Evolutionary conservation across 106 monocot species (phyloP).

Genomic region (Dioscorea zingiberensis): DNA sequence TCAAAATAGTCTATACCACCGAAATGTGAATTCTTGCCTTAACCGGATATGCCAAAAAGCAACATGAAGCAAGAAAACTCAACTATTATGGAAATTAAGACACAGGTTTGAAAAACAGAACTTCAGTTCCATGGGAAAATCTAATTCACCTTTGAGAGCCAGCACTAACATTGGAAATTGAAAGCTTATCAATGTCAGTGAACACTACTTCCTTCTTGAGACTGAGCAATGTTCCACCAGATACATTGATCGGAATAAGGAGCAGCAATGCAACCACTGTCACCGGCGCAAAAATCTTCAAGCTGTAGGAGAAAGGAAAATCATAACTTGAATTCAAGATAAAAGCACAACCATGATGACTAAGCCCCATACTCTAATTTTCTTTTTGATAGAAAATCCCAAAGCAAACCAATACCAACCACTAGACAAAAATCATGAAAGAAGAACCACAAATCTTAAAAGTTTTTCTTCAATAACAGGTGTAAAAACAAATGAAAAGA

Average conservation of each 20-base stretch:
- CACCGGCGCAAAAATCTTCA: constrained; percentile 88
- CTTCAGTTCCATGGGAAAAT: neutral
- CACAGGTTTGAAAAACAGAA: too few relatives aligned
- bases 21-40: too few relatives aligned
- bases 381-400: neutral
- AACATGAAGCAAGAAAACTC: too few relatives aligned
- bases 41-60: too few relatives aligned
- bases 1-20: too few relatives aligned
- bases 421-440: neutral
- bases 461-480: neutral
- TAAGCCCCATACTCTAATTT: neutral
- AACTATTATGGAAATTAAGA: too few relatives aligned
- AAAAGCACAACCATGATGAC: neutral
- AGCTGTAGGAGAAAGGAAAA: constrained; percentile 31
- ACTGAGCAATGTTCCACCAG: constrained; percentile 59
- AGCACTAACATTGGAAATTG: constrained; percentile 85
- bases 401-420: neutral
- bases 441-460: neutral
- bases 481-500: too few relatives aligned
- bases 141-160: constrained; percentile 60
- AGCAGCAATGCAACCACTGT: constrained; percentile 56
- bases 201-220: constrained; percentile 69
- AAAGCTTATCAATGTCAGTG: constrained; percentile 92
- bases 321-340: neutral
- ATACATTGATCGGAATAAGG: constrained; percentile 89